phyloP scores from a whole-genome alignment of 2,329 filamentous ascomycete genomes.

The Zalaria sp. region DNA sequence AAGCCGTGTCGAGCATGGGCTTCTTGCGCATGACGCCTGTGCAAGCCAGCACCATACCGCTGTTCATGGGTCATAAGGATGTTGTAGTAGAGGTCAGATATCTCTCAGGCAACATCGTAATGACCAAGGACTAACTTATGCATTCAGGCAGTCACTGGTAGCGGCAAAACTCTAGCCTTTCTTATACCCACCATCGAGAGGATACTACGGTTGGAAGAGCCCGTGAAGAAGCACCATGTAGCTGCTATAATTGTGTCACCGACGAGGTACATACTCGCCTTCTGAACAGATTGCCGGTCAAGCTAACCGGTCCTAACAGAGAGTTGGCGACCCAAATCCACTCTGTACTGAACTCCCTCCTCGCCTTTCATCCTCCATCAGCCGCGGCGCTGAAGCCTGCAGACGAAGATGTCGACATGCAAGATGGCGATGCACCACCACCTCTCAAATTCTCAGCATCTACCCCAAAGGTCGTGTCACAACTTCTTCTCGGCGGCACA shows the following conservation, averaged over 20 bases:
- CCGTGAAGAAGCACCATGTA: constrained; percentile 79
- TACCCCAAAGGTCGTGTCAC: constrained; percentile 55
- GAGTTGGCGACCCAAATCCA: constrained; percentile 88
- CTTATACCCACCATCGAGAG: constrained; percentile 73
- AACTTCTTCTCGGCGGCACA: constrained; percentile 74
- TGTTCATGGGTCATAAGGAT: constrained; percentile 82
- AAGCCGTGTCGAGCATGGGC: constrained; percentile 71
- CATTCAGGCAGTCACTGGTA: constrained; percentile 65
- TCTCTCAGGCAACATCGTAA: not conserved
- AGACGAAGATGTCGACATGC: constrained; percentile 24
- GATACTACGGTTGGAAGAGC: constrained; percentile 64
- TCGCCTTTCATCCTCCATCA: constrained; percentile 73
- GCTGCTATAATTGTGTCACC: constrained; percentile 86
- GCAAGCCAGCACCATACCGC: constrained; percentile 80
- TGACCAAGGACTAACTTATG: too few species aligned
- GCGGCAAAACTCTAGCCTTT: constrained; percentile 80
- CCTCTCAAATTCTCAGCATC: constrained; percentile 29
- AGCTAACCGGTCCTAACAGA: constrained; percentile 24
- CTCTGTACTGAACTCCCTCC: constrained; percentile 58
- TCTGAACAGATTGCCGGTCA: too few species aligned
- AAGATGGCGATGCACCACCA: constrained; percentile 22
- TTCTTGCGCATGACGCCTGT: constrained; percentile 84
- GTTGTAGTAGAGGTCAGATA: constrained; percentile 64
- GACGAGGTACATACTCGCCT: constrained; percentile 30
- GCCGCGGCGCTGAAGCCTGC: constrained; percentile 47